These are phyloP conservation scores for Hymenoscyphus linearis DNA, from an alignment of 2,329 filamentous ascomycete genomes.

Conservation along the genomic window DNA sequence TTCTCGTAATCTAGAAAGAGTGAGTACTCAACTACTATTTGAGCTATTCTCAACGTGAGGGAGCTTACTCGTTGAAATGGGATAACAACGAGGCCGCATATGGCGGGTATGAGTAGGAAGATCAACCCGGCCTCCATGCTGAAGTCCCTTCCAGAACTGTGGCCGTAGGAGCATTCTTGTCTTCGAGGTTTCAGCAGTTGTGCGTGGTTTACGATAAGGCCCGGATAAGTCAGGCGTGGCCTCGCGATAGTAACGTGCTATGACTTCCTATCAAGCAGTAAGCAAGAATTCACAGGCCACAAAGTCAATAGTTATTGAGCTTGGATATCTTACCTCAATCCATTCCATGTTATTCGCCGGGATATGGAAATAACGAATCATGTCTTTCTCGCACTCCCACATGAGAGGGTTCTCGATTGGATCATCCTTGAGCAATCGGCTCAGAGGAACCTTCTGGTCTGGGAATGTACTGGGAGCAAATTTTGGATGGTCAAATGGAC, in stretches of 20 bases:
- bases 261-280: constrained; percentile 1
- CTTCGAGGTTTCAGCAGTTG: constrained; percentile 6
- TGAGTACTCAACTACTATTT: neutral
- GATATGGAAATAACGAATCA: constrained; percentile 13
- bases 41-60: neutral
- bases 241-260: constrained; percentile 8
- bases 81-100: constrained; percentile 19
- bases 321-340: constrained; percentile 4
- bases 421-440: neutral
- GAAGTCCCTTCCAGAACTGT: constrained; percentile 16
- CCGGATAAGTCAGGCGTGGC: neutral
- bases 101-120: constrained; percentile 18
- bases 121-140: constrained; percentile 14
- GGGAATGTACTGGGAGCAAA: constrained; percentile 6
- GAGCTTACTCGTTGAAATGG: constrained; percentile 14
- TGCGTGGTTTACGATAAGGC: constrained; percentile 7
- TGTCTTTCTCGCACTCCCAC: constrained; percentile 8
- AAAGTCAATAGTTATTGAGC: neutral
- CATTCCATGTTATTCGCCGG: constrained; percentile 11
- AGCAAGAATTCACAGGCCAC: neutral
- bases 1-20: constrained; percentile 3
- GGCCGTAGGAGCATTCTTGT: constrained; percentile 18
- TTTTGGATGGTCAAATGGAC: constrained; percentile 7
- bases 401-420: constrained; percentile 6
- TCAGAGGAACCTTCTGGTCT: constrained; percentile 7